These are phyloP conservation scores for Puccinia horiana DNA, from an alignment of 1,284 basidiomycete genomes.

Conservation along the genomic window DNA sequence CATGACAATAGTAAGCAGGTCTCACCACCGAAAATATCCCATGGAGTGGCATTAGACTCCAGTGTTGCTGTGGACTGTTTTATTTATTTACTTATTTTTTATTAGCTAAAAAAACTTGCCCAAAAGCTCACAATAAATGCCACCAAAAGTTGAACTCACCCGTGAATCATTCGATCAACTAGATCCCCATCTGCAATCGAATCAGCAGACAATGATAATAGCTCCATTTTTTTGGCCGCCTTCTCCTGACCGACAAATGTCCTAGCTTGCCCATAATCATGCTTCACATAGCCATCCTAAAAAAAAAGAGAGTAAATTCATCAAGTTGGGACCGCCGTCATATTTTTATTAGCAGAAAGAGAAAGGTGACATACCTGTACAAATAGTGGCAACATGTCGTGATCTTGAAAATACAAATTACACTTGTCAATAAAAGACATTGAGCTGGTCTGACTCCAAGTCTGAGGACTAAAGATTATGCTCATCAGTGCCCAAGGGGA, in stretches of 20 bases:
- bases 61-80: conserved; percentile 83
- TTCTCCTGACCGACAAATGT: conserved; percentile 66
- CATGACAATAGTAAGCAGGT: conserved; percentile 79
- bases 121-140: background rate
- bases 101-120: background rate
- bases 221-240: conserved; percentile 69
- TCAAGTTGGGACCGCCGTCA: background rate
- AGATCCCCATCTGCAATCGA: conserved; percentile 93
- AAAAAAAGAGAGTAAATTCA: background rate
- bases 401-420: conserved; percentile 95
- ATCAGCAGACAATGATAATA: conserved; percentile 79
- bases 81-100: background rate
- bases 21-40: conserved; percentile 84
- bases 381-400: conserved; percentile 88
- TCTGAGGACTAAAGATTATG: conserved; percentile 82
- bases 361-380: conserved; percentile 69
- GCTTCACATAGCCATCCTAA: conserved; percentile 88
- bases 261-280: conserved; percentile 68
- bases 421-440: conserved; percentile 88
- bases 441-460: conserved; percentile 78
- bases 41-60: conserved; percentile 91
- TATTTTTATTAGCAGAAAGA: background rate
- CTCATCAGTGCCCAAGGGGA: conserved; percentile 84
- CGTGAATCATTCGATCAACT: conserved; percentile 90
- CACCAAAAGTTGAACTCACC: conserved; percentile 63